Base-by-base conservation (phyloP, 148 eudicot species). In the Dianthus caryophyllus region DNA sequence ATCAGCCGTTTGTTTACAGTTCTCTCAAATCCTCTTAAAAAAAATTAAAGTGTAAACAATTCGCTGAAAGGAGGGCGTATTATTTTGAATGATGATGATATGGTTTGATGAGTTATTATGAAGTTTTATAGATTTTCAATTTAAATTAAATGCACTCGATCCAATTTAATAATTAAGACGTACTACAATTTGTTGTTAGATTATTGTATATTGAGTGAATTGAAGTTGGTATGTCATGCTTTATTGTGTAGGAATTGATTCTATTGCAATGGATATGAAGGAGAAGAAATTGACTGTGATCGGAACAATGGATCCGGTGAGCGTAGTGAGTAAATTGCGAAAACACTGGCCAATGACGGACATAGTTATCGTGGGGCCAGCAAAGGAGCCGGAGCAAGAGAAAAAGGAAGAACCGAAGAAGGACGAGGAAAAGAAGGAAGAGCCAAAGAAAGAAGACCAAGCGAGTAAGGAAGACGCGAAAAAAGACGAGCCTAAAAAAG, bases 321-420 rank as follows among this genome's bases (percentile, higher is more conserved):
- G 75, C 5, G 66, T 78, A 24, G 89, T 72, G 62, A 82, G 78
- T 53, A 85, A 76, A 74, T 64, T 85, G 69, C 77, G 89, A 5
- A 85, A 85, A 64, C 15, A 72, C 22, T 84, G 88, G 88, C 76
- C 77, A 9, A 75, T 69, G 0, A 71, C 88, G 0, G 57, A 71
- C 62, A 77, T 84, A 31, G 17, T 84, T 4, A 57, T 76, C 0
- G 85, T 84, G 0, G 96, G 90, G 13, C 88, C 96, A 0, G 87
- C 83, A 3, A 84, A 88, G 26, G 96, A 78, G 61, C 75, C 81
- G 21, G 81, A 77, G 53, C 73, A 77, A 17, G 77, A 73, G 65
- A 74, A 74, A 61, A 66, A 74, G 60, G 81, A 70, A 44, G 81
- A 74, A 36, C 59, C 72, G 5, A 78, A 78, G 69, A 78, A 74